Percentiles rank a stretch among this genome's conserved stretches.
phyloP scores from a whole-genome alignment of 108 stramenopile species.

The Nitzschia sp. region DNA sequence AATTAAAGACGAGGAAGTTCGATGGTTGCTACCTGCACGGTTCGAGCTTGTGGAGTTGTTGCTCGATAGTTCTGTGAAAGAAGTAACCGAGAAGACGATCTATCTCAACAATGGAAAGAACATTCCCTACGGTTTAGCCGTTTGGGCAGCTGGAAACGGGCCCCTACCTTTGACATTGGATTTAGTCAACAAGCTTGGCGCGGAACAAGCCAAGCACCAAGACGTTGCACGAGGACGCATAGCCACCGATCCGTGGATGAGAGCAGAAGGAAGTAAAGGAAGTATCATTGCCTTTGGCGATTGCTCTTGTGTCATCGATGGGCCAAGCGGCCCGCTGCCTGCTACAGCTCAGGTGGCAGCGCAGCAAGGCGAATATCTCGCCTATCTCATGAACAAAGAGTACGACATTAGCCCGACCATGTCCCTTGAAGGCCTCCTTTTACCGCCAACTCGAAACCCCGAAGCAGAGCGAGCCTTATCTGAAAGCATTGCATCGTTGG shows the following conservation, averaged over 20 bases:
- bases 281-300: conserved; percentile 90
- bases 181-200: conserved; percentile 66
- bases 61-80: conserved; percentile 85
- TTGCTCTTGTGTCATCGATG: conserved; percentile 71
- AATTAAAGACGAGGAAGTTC: conserved; percentile 51
- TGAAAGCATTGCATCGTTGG: conserved; percentile 65
- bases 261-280: conserved; percentile 82
- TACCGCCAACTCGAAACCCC: conserved; percentile 48
- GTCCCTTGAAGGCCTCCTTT: conserved; percentile 41
- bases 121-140: conserved; percentile 86
- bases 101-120: conserved; percentile 69
- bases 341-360: conserved; percentile 93
- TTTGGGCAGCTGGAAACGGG: conserved; percentile 98
- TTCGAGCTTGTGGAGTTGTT: conserved; percentile 83
- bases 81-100: conserved; percentile 78
- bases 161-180: conserved; percentile 80
- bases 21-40: conserved; percentile 45
- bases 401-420: conserved; percentile 63
- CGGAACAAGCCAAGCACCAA: conserved; percentile 63
- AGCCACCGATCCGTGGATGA: conserved; percentile 89
- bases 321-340: conserved; percentile 65
- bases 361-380: conserved; percentile 93
- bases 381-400: conserved; percentile 75
- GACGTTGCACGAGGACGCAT: conserved; percentile 80
- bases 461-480: conserved; percentile 36